Conservation (phyloP, 176 grass and related monocot genomes). For the Coix lacrymajobi region DNA sequence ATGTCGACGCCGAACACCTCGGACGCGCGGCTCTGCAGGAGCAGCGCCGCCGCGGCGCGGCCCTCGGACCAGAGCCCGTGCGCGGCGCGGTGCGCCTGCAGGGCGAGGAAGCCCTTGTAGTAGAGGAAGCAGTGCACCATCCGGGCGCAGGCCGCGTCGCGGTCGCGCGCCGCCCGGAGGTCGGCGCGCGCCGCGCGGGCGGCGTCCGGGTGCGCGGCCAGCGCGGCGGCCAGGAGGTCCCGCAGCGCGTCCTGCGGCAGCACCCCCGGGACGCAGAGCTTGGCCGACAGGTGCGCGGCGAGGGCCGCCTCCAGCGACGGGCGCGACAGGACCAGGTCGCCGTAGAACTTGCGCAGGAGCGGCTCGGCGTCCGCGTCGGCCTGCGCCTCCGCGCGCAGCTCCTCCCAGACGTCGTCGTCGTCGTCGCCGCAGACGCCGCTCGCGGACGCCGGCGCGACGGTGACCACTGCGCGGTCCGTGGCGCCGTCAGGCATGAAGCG, state of each 20-base stretch:
- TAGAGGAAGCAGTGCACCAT: slow-evolving; percentile 95
- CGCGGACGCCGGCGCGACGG: neutral
- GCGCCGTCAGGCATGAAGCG: neutral
- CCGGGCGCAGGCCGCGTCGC: slow-evolving; percentile 80
- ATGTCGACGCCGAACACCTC: slow-evolving; percentile 96
- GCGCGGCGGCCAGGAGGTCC: slow-evolving; percentile 40
- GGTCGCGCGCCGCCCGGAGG: slow-evolving; percentile 55
- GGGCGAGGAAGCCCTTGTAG: slow-evolving; percentile 90
- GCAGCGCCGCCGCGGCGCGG: slow-evolving; percentile 38
- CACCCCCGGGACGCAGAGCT: slow-evolving; percentile 51
- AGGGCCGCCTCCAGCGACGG: slow-evolving; percentile 67
- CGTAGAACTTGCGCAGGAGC: slow-evolving; percentile 56
- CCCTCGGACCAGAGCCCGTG: slow-evolving; percentile 62
- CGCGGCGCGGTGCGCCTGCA: slow-evolving; percentile 76
- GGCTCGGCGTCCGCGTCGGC: slow-evolving; percentile 60
- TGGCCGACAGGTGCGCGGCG: slow-evolving; percentile 56
- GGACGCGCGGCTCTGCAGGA: slow-evolving; percentile 75
- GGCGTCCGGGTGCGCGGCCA: slow-evolving; percentile 37
- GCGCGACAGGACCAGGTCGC: slow-evolving; percentile 50
- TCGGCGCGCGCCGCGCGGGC: slow-evolving; percentile 48
- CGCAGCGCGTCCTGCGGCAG: slow-evolving; percentile 46
- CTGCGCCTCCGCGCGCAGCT: slow-evolving; percentile 57
- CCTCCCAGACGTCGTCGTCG: slow-evolving; percentile 58
- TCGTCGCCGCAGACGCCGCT: slow-evolving; percentile 8
- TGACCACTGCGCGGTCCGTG: neutral